Percentiles rank a stretch among this genome's conserved stretches.
Evolutionary conservation across 2,329 filamentous ascomycete genomes (phyloP).

Genomic region (Colletotrichum musae): DNA sequence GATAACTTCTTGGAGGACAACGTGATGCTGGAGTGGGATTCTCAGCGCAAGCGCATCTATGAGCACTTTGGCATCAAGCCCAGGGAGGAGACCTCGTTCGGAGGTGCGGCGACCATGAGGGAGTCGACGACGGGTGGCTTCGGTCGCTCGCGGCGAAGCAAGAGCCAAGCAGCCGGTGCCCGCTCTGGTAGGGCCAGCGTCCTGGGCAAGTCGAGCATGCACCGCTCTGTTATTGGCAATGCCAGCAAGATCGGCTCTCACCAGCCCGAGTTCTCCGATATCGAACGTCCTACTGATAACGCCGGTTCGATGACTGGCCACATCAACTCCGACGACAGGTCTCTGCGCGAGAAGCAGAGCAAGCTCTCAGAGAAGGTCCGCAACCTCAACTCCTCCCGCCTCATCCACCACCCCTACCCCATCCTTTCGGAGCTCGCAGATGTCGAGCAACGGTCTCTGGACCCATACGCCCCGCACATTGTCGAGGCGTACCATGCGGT

Average conservation of each 20-base stretch:
- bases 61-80: constrained; percentile 92
- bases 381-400: constrained; percentile 80
- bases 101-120: constrained; percentile 58
- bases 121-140: constrained; percentile 68
- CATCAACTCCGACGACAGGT: constrained; percentile 78
- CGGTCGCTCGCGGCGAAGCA: constrained; percentile 70
- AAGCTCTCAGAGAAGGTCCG: constrained; percentile 86
- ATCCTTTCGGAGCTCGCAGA: constrained; percentile 82
- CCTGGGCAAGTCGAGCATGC: constrained; percentile 75
- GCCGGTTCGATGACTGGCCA: constrained; percentile 61
- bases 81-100: constrained; percentile 60
- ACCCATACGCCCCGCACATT: constrained; percentile 81
- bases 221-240: constrained; percentile 89
- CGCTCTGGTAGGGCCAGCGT: constrained; percentile 64
- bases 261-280: constrained; percentile 76
- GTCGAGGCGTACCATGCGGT: constrained; percentile 87
- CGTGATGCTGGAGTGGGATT: constrained; percentile 95
- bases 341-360: constrained; percentile 86
- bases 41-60: constrained; percentile 92
- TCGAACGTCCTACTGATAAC: constrained; percentile 70
- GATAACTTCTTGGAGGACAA: constrained; percentile 95
- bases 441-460: constrained; percentile 79
- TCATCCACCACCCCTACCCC: constrained; percentile 77
- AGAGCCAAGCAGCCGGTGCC: constrained; percentile 68
- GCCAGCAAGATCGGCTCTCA: constrained; percentile 75